Evolutionary conservation across 352 stramenopile species (phyloP).

Genomic region (Halophytophthora batemanensis): DNA sequence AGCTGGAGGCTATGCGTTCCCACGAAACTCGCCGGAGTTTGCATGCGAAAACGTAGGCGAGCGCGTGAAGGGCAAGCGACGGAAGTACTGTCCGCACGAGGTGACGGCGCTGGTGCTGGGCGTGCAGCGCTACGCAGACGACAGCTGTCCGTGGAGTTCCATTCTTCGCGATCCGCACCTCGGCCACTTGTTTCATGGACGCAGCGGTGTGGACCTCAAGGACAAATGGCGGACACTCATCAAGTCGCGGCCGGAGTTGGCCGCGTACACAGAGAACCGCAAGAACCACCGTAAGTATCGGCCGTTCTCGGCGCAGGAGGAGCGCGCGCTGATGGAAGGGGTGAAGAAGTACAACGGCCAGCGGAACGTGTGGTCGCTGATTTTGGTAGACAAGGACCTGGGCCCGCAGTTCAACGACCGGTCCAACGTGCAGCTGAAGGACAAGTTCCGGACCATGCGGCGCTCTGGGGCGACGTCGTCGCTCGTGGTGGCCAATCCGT

Average conservation of each 20-base stretch:
- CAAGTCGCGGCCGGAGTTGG: slow-evolving; percentile 72
- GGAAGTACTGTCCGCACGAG: slow-evolving; percentile 84
- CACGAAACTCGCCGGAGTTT: slow-evolving; percentile 72
- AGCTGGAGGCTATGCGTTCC: slow-evolving; percentile 48
- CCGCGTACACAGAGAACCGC: slow-evolving; percentile 79
- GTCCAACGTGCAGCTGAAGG: slow-evolving; percentile 82
- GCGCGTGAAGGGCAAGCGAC: slow-evolving; percentile 77
- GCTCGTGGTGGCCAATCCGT: slow-evolving; percentile 37
- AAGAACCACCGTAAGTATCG: slow-evolving; percentile 87
- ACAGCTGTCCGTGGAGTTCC: slow-evolving; percentile 82
- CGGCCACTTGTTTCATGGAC: slow-evolving; percentile 71
- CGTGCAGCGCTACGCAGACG: slow-evolving; percentile 81
- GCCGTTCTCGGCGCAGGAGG: slow-evolving; percentile 72
- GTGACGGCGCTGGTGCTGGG: slow-evolving; percentile 77
- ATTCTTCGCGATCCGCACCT: slow-evolving; percentile 74
- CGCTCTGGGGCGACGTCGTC: slow-evolving; percentile 45
- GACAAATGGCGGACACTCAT: slow-evolving; percentile 84
- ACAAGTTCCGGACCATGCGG: slow-evolving; percentile 84
- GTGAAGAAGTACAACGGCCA: slow-evolving; percentile 86
- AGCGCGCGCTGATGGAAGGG: slow-evolving; percentile 81
- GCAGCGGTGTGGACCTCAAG: slow-evolving; percentile 77
- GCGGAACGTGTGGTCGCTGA: slow-evolving; percentile 81
- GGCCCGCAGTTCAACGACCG: slow-evolving; percentile 78
- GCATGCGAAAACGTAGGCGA: slow-evolving; percentile 81
- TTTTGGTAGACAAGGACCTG: slow-evolving; percentile 77